Conservation (phyloP, 1,284 basidiomycete genomes). For the Ustilago shanxiensis region DNA sequence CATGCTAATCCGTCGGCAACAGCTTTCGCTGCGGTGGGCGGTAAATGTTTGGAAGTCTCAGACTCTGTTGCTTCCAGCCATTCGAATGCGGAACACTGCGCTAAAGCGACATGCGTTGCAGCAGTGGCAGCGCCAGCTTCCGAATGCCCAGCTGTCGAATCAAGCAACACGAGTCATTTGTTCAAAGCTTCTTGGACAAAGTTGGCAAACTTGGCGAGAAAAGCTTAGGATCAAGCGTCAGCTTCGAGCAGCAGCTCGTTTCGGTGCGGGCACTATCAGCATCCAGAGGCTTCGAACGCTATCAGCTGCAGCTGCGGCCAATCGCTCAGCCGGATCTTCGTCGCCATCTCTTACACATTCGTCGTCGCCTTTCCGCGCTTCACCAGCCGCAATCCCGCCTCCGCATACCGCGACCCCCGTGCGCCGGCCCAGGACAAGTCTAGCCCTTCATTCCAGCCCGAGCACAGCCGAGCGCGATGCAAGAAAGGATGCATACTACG, state of each 20-base stretch:
- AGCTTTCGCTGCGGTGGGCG: slow-evolving; percentile 18
- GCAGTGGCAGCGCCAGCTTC: slow-evolving; percentile 33
- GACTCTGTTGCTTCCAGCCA: slow-evolving; percentile 42
- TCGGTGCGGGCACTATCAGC: slow-evolving; percentile 34
- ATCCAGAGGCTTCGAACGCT: slow-evolving; percentile 28
- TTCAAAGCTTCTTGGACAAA: not conserved
- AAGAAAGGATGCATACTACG: not conserved
- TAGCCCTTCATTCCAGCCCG: slow-evolving; percentile 7
- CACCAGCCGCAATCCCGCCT: not conserved
- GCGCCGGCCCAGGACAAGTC: slow-evolving; percentile 24
- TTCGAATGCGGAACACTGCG: slow-evolving; percentile 42
- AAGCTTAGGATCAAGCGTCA: slow-evolving; percentile 9
- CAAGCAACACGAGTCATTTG: slow-evolving; percentile 14
- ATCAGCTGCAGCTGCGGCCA: slow-evolving; percentile 36
- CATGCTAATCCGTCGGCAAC: slow-evolving; percentile 48
- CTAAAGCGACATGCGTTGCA: slow-evolving; percentile 25
- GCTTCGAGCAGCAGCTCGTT: slow-evolving; percentile 33
- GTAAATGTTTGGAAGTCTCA: slow-evolving; percentile 37
- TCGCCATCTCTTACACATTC: slow-evolving; percentile 19
- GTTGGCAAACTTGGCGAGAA: slow-evolving; percentile 24
- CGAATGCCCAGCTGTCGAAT: slow-evolving; percentile 24
- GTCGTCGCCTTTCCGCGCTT: slow-evolving; percentile 20
- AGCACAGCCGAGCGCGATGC: not conserved
- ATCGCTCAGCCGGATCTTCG: slow-evolving; percentile 22
- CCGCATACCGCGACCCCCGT: slow-evolving; percentile 2